phyloP scores from a whole-genome alignment of 768 basidiomycete species.

The Kwoniella dejecticola region DNA sequence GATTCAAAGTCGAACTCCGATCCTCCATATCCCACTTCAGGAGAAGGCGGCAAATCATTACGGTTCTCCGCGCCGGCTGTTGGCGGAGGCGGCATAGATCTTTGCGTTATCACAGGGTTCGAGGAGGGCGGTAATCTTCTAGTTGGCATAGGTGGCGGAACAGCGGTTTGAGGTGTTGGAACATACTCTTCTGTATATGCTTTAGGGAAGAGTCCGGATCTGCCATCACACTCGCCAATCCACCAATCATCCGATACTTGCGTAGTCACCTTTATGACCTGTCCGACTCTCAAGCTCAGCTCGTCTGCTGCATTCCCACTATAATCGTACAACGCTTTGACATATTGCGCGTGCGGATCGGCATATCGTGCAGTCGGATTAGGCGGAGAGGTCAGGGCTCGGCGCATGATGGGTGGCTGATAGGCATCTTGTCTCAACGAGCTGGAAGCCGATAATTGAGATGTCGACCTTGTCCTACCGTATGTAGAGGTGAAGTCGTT shows the following conservation, averaged over 20 bases:
- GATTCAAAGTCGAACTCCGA: constrained; percentile 23
- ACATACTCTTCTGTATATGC: constrained; percentile 66
- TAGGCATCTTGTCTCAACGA: constrained; percentile 16
- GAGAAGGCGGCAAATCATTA: constrained; percentile 23
- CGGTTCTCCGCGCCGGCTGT: constrained; percentile 24
- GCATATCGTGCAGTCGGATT: constrained; percentile 14
- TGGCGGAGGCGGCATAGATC: constrained; percentile 50
- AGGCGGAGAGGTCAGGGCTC: constrained; percentile 30
- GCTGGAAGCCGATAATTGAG: constrained; percentile 15
- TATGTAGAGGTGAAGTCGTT: constrained; percentile 12
- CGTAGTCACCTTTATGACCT: constrained; percentile 72
- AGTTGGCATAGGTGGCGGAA: constrained; percentile 36
- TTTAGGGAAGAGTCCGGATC: constrained; percentile 77
- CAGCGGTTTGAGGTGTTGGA: constrained; percentile 43
- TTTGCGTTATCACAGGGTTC: constrained; percentile 32
- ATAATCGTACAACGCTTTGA: constrained; percentile 76
- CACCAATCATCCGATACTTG: constrained; percentile 91
- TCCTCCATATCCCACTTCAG: constrained; percentile 12
- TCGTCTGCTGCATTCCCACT: constrained; percentile 70
- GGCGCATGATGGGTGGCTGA: constrained; percentile 28
- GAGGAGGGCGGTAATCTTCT: constrained; percentile 30
- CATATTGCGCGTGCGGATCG: constrained; percentile 46
- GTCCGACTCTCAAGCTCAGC: constrained; percentile 71
- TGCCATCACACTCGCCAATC: constrained; percentile 73
- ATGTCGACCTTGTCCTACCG: constrained; percentile 28